A percentile compares a stretch with the other conserved stretches of the same genome.
Conservation (phyloP, 208 protist species). For the Acanthamoeba healyi region DNA sequence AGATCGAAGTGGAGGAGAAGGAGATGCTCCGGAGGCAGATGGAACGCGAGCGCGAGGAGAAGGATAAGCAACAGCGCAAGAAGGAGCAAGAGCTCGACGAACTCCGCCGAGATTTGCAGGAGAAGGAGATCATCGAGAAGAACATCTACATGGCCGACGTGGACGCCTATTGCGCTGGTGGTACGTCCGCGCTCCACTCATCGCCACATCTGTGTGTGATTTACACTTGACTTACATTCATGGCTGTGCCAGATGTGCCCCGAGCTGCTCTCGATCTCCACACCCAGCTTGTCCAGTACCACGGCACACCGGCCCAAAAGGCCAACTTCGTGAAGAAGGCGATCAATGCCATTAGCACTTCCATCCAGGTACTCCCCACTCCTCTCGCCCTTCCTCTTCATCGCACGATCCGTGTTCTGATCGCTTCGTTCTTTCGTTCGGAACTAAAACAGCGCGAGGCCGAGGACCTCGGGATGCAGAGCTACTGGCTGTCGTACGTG, state of each 20-base stretch:
- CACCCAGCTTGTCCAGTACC: background rate
- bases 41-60: background rate
- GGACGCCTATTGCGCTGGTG: background rate
- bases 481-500: conserved; percentile 53
- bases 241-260: background rate
- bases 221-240: no score
- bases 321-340: background rate
- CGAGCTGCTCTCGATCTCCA: background rate
- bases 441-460: background rate
- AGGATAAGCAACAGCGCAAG: background rate
- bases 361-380: background rate
- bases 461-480: conserved; percentile 36
- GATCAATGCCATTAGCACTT: background rate
- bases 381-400: background rate
- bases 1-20: conserved; percentile 6
- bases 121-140: conserved; percentile 48
- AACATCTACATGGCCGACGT: conserved; percentile 7
- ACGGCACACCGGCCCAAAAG: background rate
- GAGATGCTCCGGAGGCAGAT: background rate
- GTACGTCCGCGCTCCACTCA: background rate
- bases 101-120: background rate
- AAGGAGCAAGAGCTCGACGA: background rate
- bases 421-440: no score
- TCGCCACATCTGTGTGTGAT: background rate
- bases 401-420: no score